phyloP scores from a whole-genome alignment of 2,329 filamentous ascomycete genomes.

The Cladosporium sp. region DNA sequence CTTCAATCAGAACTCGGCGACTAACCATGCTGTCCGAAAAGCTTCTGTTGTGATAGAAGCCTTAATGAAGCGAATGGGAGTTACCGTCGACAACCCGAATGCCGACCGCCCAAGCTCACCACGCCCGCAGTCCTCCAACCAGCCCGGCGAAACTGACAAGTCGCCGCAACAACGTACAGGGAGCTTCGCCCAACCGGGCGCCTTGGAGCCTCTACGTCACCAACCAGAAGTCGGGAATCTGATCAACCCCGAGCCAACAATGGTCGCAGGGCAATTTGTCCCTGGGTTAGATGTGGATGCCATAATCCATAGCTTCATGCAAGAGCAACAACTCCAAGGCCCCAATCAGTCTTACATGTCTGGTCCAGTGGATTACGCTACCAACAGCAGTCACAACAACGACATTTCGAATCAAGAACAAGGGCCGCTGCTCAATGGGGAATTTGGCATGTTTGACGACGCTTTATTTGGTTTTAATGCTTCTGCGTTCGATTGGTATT shows the following conservation, averaged over 20 bases:
- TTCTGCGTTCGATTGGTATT: conserved; percentile 20
- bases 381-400: not conserved
- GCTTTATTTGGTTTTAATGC: conserved; percentile 34
- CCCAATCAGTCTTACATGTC: conserved; percentile 1
- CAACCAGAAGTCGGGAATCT: not conserved
- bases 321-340: conserved; percentile 22
- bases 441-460: conserved; percentile 23
- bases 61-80: conserved; percentile 43
- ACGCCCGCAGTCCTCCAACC: not conserved
- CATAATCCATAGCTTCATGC: conserved; percentile 40
- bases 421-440: conserved; percentile 10
- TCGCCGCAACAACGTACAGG: not conserved
- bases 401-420: not conserved
- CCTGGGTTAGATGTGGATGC: conserved; percentile 39
- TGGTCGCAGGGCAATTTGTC: conserved; percentile 21
- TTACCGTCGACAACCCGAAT: conserved; percentile 18
- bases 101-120: conserved; percentile 4
- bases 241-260: conserved; percentile 12
- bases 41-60: conserved; percentile 43
- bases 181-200: not conserved
- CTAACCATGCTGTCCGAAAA: conserved; percentile 46
- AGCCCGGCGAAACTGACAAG: not conserved
- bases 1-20: conserved; percentile 47
- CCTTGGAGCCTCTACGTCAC: not conserved
- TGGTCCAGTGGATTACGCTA: not conserved